Percentiles rank a stretch among this genome's conserved stretches.
These are phyloP conservation scores for Zymoseptoria ardabiliae DNA, from an alignment of 2,329 filamentous ascomycete genomes.

Conservation along the genomic window DNA sequence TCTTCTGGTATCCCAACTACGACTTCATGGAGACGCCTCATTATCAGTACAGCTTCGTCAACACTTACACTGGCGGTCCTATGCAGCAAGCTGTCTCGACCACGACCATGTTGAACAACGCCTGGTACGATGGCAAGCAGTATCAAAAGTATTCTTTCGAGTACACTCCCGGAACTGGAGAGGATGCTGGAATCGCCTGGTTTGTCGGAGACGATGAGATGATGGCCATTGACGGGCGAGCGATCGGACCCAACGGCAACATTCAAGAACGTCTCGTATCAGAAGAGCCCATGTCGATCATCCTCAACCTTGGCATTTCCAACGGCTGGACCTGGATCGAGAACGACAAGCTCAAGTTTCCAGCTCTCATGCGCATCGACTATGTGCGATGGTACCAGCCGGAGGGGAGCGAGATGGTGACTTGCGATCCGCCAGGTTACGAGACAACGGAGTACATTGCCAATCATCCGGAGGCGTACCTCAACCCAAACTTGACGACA, in stretches of 20 bases:
- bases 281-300: slow-evolving; percentile 48
- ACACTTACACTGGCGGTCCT: slow-evolving; percentile 47
- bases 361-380: slow-evolving; percentile 47
- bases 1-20: slow-evolving; percentile 47
- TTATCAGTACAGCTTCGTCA: slow-evolving; percentile 41
- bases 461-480: slow-evolving; percentile 42
- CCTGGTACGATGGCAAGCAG: slow-evolving; percentile 48
- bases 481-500: slow-evolving; percentile 46
- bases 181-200: slow-evolving; percentile 45
- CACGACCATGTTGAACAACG: slow-evolving; percentile 47
- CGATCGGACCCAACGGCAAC: slow-evolving; percentile 49
- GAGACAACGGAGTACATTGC: slow-evolving; percentile 47
- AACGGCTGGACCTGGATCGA: slow-evolving; percentile 45
- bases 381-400: slow-evolving; percentile 50
- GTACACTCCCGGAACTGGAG: slow-evolving; percentile 43
- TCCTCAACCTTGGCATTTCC: slow-evolving; percentile 48
- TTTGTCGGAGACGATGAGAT: slow-evolving; percentile 45
- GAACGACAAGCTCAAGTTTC: slow-evolving; percentile 40
- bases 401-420: slow-evolving; percentile 40
- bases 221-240: slow-evolving; percentile 46
- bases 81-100: slow-evolving; percentile 52
- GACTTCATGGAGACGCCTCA: slow-evolving; percentile 47
- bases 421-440: slow-evolving; percentile 49
- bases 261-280: slow-evolving; percentile 42
- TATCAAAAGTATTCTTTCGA: slow-evolving; percentile 53